Conservation (phyloP, 164 flowering plant species). For the Vitis vinifera region ASM3070453v1 NC_081815.1:3753501-3754000, state of each 20-base stretch:
- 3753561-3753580: conserved; percentile 8
- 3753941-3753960: background rate
- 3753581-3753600: conserved; percentile 8
- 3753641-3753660: conserved; percentile 2
- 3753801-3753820: background rate
- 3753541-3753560: conserved; percentile 3
- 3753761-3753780: background rate
- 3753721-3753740: background rate
- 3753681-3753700: background rate
- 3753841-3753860: background rate
- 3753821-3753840: background rate
- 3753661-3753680: background rate
- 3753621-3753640: background rate
- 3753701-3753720: background rate
- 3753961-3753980: background rate
- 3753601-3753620: conserved; percentile 11
- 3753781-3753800: background rate
- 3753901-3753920: background rate
- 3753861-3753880: background rate
- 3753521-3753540: conserved; percentile 11
- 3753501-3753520: conserved; percentile 5
- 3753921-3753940: background rate
- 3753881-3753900: background rate
- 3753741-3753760: background rate
- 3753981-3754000: background rate